Evolutionary conservation across 78 protist species (phyloP).

Genomic region (Dictyostelium purpureum): DNA sequence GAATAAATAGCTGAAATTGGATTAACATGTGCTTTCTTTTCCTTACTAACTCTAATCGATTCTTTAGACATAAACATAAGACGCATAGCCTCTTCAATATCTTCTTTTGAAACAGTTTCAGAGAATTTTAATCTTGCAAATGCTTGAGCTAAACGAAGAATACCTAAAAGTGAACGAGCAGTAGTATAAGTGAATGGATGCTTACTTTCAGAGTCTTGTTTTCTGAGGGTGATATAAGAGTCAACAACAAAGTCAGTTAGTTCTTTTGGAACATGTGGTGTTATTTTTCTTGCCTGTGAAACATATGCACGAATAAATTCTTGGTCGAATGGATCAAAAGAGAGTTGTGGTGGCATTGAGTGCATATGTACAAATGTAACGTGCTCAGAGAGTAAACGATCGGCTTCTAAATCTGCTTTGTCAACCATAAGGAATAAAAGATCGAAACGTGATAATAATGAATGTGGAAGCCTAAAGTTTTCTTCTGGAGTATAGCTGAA

Average conservation of each 20-base stretch:
- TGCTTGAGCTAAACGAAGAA: constrained; percentile 97
- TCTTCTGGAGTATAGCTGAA: constrained; percentile 80
- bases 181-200: constrained; percentile 88
- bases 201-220: constrained; percentile 12
- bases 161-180: constrained; percentile 96
- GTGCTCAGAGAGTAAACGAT: constrained; percentile 94
- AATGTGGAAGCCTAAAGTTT: constrained; percentile 97
- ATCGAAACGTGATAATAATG: constrained; percentile 97
- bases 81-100: constrained; percentile 94
- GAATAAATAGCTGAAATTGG: constrained; percentile 36
- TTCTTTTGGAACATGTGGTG: constrained; percentile 86
- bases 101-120: constrained; percentile 64
- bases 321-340: constrained; percentile 40
- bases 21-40: constrained; percentile 19
- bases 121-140: constrained; percentile 85
- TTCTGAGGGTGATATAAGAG: constrained; percentile 84
- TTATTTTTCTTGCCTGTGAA: constrained; percentile 28
- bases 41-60: constrained; percentile 39
- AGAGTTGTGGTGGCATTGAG: constrained; percentile 71
- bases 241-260: constrained; percentile 79
- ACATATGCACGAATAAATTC: constrained; percentile 89
- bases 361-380: constrained; percentile 93
- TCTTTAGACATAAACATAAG: constrained; percentile 87
- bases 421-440: constrained; percentile 97
- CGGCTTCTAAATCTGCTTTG: constrained; percentile 85